These are phyloP conservation scores for Pseudozyma tsukubaensis DNA, from an alignment of 1,284 basidiomycete genomes.

Conservation along the genomic window DNA sequence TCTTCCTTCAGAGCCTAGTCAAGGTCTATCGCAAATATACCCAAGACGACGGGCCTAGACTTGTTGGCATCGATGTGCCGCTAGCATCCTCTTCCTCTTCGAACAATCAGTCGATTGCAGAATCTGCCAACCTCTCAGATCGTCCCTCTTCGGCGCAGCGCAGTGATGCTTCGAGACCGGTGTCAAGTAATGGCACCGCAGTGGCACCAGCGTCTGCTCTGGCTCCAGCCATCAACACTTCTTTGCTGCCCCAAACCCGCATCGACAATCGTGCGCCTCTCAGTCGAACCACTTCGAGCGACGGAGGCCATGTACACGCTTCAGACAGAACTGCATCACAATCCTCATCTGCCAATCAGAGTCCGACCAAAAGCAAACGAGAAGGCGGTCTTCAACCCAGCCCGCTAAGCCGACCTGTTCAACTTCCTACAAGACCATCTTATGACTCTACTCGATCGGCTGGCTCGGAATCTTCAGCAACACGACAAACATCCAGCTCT, in stretches of 20 bases:
- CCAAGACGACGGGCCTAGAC: slow-evolving; percentile 43
- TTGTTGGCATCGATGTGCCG: slow-evolving; percentile 50
- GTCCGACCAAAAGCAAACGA: slow-evolving; percentile 26
- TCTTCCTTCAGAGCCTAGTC: slow-evolving; percentile 59
- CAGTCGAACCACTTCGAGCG: slow-evolving; percentile 9
- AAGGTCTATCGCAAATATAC: slow-evolving; percentile 63
- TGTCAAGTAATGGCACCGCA: slow-evolving; percentile 22
- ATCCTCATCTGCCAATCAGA: slow-evolving; percentile 11
- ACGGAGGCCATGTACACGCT: slow-evolving; percentile 1
- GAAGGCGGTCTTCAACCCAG: slow-evolving; percentile 30
- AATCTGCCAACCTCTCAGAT: slow-evolving; percentile 34
- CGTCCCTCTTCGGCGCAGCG: slow-evolving; percentile 17
- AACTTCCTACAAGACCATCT: slow-evolving; percentile 27
- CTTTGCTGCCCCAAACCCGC: background rate
- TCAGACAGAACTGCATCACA: slow-evolving; percentile 10
- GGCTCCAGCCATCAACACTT: slow-evolving; percentile 10
- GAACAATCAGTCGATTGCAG: slow-evolving; percentile 12
- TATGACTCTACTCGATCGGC: slow-evolving; percentile 16
- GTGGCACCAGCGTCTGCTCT: slow-evolving; percentile 5
- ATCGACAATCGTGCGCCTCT: background rate
- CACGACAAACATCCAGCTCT: slow-evolving; percentile 5
- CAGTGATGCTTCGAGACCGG: slow-evolving; percentile 24
- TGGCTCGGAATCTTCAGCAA: slow-evolving; percentile 7
- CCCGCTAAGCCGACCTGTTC: slow-evolving; percentile 24
- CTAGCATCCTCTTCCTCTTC: slow-evolving; percentile 8